A percentile compares a stretch with the other conserved stretches of the same genome.
Conservation (phyloP, 2,329 filamentous ascomycete species). For the Diaporthe sp. region DNA sequence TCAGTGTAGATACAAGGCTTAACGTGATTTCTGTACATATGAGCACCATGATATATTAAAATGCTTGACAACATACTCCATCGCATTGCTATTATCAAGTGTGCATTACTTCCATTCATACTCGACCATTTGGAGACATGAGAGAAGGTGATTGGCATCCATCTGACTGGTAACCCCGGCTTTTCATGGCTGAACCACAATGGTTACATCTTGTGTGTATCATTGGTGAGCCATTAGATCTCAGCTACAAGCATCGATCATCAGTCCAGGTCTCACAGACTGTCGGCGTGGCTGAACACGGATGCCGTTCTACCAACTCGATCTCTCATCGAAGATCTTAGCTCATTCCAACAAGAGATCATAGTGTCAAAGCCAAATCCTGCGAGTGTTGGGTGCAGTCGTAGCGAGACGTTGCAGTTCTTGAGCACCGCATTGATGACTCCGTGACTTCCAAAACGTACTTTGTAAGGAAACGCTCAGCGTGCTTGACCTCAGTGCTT, state of each 20-base stretch:
- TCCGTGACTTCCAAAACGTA: background rate
- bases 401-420: background rate
- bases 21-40: slow-evolving; percentile 19
- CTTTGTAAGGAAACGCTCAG: background rate
- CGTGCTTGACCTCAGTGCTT: background rate
- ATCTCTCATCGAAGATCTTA: background rate
- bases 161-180: too few species aligned
- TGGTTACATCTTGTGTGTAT: too few species aligned
- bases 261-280: too few species aligned
- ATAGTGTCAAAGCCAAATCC: accelerated
- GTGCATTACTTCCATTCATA: too few species aligned
- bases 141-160: background rate
- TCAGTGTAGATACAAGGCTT: slow-evolving; percentile 15
- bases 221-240: too few species aligned
- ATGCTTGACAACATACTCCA: background rate
- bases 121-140: accelerated
- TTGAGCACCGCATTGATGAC: background rate
- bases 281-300: too few species aligned
- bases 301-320: background rate
- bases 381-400: background rate
- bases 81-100: background rate
- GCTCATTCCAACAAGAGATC: background rate
- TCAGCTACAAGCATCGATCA: too few species aligned
- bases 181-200: too few species aligned
- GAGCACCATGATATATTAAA: background rate